Conservation (phyloP, 495 filamentous ascomycete genomes). For the Penicilliopsis zonata region DNA sequence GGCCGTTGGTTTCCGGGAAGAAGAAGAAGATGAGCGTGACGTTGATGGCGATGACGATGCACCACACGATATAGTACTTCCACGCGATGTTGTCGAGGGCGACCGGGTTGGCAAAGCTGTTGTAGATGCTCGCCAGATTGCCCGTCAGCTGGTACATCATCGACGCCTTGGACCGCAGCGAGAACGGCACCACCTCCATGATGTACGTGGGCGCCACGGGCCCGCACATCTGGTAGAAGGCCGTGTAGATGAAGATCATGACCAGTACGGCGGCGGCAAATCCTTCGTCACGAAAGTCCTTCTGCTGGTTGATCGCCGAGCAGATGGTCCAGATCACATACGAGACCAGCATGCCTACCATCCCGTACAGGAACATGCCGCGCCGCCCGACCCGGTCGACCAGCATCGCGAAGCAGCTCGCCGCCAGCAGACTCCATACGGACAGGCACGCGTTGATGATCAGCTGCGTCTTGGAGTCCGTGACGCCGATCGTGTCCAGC, state of each 20-base stretch:
- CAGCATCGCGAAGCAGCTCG: constrained; percentile 38
- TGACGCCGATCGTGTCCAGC: constrained; percentile 40
- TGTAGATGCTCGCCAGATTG: constrained; percentile 42
- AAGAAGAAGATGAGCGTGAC: constrained; percentile 47
- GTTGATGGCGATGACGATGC: constrained; percentile 46
- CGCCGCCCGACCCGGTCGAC: constrained; percentile 47
- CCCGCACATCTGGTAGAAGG: constrained; percentile 46
- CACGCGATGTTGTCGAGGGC: constrained; percentile 38
- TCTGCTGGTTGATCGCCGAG: constrained; percentile 42
- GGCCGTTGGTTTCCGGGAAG: constrained; percentile 52
- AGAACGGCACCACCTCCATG: constrained; percentile 50
- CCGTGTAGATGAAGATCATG: constrained; percentile 45
- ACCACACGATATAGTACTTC: constrained; percentile 50
- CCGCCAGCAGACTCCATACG: constrained; percentile 33
- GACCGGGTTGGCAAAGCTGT: constrained; percentile 44
- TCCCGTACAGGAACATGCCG: constrained; percentile 42
- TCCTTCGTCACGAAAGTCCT: constrained; percentile 28
- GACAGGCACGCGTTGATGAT: constrained; percentile 14
- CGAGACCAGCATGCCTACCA: constrained; percentile 42
- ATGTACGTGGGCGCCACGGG: constrained; percentile 50
- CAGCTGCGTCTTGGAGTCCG: constrained; percentile 32
- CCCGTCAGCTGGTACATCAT: constrained; percentile 50
- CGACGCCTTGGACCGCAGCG: constrained; percentile 54
- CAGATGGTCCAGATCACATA: constrained; percentile 46
- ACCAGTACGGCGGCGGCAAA: constrained; percentile 42